phyloP scores from a whole-genome alignment of 768 basidiomycete genomes.

The Podaxis rugospora region DNA sequence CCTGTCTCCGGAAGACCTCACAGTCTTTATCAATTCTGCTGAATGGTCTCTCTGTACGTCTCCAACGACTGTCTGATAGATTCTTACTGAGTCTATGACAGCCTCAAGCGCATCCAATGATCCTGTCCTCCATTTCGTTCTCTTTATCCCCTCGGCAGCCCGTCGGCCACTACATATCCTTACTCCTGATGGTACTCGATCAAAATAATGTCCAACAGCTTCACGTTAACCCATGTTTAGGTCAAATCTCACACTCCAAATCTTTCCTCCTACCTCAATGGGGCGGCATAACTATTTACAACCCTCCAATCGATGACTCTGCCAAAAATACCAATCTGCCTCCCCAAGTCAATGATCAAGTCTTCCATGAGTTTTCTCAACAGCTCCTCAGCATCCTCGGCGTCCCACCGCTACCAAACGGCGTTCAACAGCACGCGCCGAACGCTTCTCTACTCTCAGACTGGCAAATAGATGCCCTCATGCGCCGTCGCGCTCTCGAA shows the following conservation, averaged over 20 bases:
- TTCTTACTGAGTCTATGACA: slow-evolving; percentile 24
- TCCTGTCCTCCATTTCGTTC: slow-evolving; percentile 87
- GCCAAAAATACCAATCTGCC: slow-evolving; percentile 31
- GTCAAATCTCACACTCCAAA: slow-evolving; percentile 40
- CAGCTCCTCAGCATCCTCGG: slow-evolving; percentile 84
- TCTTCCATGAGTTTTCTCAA: slow-evolving; percentile 61
- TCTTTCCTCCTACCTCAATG: slow-evolving; percentile 93
- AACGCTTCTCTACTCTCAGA: slow-evolving; percentile 38
- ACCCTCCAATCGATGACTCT: slow-evolving; percentile 38
- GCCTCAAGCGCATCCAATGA: slow-evolving; percentile 92
- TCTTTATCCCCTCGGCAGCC: slow-evolving; percentile 76
- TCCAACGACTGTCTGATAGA: not conserved
- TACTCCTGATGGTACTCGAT: slow-evolving; percentile 40
- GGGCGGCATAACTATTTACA: slow-evolving; percentile 83
- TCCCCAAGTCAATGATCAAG: slow-evolving; percentile 37
- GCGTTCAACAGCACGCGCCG: slow-evolving; percentile 27
- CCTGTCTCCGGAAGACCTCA: slow-evolving; percentile 77
- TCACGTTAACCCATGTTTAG: slow-evolving; percentile 27
- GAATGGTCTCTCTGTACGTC: slow-evolving; percentile 87
- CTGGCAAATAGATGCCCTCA: slow-evolving; percentile 82
- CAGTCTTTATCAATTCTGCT: slow-evolving; percentile 92
- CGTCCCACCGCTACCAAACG: slow-evolving; percentile 55
- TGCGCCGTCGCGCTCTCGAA: slow-evolving; percentile 65
- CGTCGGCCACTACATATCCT: slow-evolving; percentile 70
- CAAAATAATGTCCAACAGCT: not conserved